Conservation (phyloP, 169 alveolate genomes). For the Plasmodium gallinaceum region DNA sequence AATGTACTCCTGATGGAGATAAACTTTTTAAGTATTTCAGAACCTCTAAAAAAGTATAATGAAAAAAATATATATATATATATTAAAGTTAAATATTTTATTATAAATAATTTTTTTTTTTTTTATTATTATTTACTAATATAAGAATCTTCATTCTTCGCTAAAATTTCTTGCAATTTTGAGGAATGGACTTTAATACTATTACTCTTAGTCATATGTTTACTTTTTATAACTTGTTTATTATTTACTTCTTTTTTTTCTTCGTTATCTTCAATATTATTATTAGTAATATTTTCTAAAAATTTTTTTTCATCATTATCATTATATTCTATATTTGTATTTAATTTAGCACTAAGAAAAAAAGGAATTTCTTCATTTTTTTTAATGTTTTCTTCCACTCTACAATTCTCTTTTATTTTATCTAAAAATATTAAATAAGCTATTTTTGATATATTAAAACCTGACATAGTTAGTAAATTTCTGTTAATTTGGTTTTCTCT, state of each 20-base stretch:
- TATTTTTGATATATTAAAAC: slow-evolving; percentile 58
- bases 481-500: slow-evolving; percentile 66
- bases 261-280: background rate
- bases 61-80: background rate
- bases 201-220: slow-evolving; percentile 13
- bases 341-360: slow-evolving; percentile 55
- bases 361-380: slow-evolving; percentile 66
- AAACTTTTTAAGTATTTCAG: slow-evolving; percentile 51
- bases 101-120: background rate
- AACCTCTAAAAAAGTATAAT: slow-evolving; percentile 16
- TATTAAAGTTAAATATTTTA: background rate
- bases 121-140: slow-evolving; percentile 38
- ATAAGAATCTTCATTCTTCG: slow-evolving; percentile 41
- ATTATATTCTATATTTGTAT: slow-evolving; percentile 43
- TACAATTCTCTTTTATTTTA: slow-evolving; percentile 66
- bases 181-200: slow-evolving; percentile 20
- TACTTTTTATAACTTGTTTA: slow-evolving; percentile 3
- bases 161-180: slow-evolving; percentile 55
- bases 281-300: slow-evolving; percentile 37
- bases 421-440: slow-evolving; percentile 65
- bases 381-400: slow-evolving; percentile 57
- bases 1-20: slow-evolving; percentile 75
- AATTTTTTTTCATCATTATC: slow-evolving; percentile 42
- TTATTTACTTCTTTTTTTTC: slow-evolving; percentile 7
- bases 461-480: slow-evolving; percentile 67